Percentiles rank a stretch among this genome's conserved stretches.
phyloP scores from a whole-genome alignment of 2,329 filamentous ascomycete genomes.

The Botrytis galanthina region DNA sequence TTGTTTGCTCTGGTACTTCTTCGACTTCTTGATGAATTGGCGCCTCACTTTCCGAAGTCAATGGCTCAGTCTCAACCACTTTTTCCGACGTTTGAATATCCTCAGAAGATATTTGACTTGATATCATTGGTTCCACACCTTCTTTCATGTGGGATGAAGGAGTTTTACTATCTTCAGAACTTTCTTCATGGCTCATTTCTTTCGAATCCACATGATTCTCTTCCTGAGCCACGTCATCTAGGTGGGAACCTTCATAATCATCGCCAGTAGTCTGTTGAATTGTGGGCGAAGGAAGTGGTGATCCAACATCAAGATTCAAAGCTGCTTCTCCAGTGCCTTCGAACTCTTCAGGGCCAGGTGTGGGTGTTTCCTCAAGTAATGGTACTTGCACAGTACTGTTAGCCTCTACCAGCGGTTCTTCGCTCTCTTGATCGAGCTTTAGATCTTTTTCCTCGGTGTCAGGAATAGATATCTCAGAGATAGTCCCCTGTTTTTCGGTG shows the following conservation, averaged over 20 bases:
- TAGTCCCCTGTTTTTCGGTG: background rate
- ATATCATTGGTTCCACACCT: background rate
- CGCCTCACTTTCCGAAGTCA: background rate
- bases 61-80: background rate
- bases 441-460: background rate
- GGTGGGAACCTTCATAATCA: background rate
- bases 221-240: background rate
- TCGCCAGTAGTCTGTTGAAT: background rate
- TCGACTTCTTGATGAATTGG: background rate
- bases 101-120: background rate
- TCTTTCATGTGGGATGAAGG: background rate
- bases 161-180: background rate
- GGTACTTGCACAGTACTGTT: background rate
- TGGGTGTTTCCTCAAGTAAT: background rate
- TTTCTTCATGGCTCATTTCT: background rate
- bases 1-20: background rate
- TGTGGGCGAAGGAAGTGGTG: background rate
- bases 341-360: background rate
- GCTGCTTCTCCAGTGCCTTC: constrained; percentile 7
- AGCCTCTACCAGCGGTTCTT: background rate
- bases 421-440: background rate
- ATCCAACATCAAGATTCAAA: constrained; percentile 10
- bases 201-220: background rate
- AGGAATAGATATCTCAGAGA: background rate
- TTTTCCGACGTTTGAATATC: background rate